These are phyloP conservation scores for Tephrocybe sp. DNA, from an alignment of 768 basidiomycete species.

Conservation along the genomic window DNA sequence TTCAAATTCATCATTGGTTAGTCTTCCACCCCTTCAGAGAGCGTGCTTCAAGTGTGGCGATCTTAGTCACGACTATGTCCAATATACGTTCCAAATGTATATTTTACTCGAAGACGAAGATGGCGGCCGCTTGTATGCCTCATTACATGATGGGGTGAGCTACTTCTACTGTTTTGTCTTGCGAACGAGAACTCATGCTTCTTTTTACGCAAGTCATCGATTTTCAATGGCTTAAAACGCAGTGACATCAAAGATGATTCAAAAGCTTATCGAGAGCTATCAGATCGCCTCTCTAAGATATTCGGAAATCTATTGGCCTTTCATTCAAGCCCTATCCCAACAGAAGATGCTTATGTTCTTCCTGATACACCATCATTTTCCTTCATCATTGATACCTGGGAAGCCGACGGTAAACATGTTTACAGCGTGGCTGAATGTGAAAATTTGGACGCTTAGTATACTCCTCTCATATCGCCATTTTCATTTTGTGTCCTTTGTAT, in stretches of 20 bases:
- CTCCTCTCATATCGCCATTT: no score
- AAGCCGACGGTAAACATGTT: constrained; percentile 22
- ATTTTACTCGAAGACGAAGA: constrained; percentile 53
- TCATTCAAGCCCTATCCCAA: constrained; percentile 25
- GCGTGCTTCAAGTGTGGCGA: constrained; percentile 56
- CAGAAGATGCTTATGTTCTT: neutral
- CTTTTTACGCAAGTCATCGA: constrained; percentile 33
- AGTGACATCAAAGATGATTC: constrained; percentile 42
- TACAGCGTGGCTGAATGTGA: constrained; percentile 25
- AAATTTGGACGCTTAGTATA: neutral
- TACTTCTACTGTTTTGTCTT: neutral
- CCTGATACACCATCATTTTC: constrained; percentile 13
- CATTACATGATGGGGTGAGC: constrained; percentile 47
- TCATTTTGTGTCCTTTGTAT: no score
- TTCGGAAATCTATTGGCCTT: constrained; percentile 47
- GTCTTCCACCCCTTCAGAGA: constrained; percentile 41
- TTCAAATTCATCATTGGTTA: no score
- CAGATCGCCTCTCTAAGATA: constrained; percentile 40
- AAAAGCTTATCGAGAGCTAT: constrained; percentile 35
- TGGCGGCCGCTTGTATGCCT: constrained; percentile 41
- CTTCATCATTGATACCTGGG: constrained; percentile 28
- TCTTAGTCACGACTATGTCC: constrained; percentile 48
- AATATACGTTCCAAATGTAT: constrained; percentile 48
- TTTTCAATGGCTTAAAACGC: constrained; percentile 46
- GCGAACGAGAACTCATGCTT: neutral